Percentiles rank a stretch among this genome's conserved stretches.
Conservation (phyloP, 805 yeast genomes). For the Scheffersomyces amazonensis region DNA sequence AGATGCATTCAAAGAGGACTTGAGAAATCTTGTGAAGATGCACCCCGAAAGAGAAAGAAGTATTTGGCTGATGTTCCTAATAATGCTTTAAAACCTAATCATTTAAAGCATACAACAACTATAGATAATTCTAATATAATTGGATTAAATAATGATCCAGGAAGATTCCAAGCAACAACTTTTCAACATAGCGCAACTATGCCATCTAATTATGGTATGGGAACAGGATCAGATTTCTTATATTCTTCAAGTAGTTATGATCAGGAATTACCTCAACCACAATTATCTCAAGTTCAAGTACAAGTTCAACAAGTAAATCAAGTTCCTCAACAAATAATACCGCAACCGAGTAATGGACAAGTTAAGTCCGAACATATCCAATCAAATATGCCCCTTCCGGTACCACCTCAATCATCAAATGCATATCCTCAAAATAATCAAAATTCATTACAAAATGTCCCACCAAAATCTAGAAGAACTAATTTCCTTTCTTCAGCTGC, state of each 20-base stretch:
- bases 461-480: conserved; percentile 23
- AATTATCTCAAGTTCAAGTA: background rate
- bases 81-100: conserved; percentile 10
- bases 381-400: background rate
- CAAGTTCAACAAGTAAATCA: conserved; percentile 1
- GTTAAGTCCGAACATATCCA: background rate
- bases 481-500: conserved; percentile 69
- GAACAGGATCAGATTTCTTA: background rate
- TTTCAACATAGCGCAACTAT: conserved; percentile 13
- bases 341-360: background rate
- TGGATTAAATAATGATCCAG: background rate
- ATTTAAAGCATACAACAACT: background rate
- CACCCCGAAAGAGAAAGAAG: conserved; percentile 83
- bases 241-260: conserved; percentile 4
- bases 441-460: background rate
- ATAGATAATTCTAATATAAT: background rate
- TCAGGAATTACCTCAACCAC: conserved; percentile 2
- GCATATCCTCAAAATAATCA: background rate
- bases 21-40: conserved; percentile 74
- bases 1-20: conserved; percentile 73
- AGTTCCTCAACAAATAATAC: conserved; percentile 3
- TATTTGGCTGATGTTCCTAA: conserved; percentile 64
- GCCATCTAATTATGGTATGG: background rate
- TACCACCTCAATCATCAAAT: background rate
- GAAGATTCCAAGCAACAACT: conserved; percentile 9